Percentiles rank a stretch among this genome's conserved stretches.
Evolutionary conservation across 495 filamentous ascomycete genomes (phyloP).

Genomic region (Aspergillus coremiiformis): DNA sequence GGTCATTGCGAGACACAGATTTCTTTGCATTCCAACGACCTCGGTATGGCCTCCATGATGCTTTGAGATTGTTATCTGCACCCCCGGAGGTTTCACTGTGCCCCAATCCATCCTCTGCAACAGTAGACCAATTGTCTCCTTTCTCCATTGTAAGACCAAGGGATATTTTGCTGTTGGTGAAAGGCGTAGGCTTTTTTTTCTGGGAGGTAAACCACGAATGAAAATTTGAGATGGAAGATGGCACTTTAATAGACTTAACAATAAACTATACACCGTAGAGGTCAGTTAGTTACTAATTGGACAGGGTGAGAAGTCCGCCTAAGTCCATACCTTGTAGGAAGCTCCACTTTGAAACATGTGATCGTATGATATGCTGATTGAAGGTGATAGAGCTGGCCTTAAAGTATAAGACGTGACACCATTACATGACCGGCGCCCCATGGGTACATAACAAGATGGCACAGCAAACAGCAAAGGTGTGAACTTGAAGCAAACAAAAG

Average conservation of each 20-base stretch:
- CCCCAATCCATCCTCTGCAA: background rate
- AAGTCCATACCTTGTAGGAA: constrained; percentile 13
- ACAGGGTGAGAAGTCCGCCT: too few species aligned
- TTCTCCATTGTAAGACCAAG: constrained; percentile 1
- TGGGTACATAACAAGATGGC: background rate
- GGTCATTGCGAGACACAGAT: background rate
- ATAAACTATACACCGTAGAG: constrained; percentile 6
- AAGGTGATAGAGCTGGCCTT: background rate
- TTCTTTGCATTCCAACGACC: constrained; percentile 14
- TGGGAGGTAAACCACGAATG: background rate
- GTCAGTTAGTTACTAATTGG: background rate
- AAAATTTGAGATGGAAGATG: background rate
- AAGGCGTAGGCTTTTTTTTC: background rate
- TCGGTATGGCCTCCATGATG: constrained; percentile 15
- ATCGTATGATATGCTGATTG: background rate
- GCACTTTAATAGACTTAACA: background rate
- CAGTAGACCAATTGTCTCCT: background rate
- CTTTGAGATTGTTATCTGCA: background rate
- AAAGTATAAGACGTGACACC: background rate
- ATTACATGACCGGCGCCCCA: background rate
- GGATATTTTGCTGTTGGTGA: background rate
- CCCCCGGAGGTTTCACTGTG: background rate
- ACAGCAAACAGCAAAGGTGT: background rate
- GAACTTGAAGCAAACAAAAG: background rate
- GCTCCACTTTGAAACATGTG: constrained; percentile 13